Evolutionary conservation across 23 red algal genomes (phyloP), one percentile per base, ranked within the genome.

Genomic region (Agarophyton chilense): DNA sequence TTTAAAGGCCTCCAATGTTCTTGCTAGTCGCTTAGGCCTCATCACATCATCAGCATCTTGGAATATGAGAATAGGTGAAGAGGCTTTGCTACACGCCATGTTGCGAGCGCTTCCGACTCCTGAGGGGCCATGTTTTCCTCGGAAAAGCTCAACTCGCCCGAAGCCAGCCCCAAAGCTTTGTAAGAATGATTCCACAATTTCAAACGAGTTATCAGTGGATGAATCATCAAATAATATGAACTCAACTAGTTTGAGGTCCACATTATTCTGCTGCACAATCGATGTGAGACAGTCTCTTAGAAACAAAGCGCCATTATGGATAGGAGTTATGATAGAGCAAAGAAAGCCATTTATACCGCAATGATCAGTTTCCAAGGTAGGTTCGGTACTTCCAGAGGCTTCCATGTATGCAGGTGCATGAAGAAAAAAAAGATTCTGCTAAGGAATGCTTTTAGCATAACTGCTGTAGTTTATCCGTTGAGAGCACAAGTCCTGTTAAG

Each of bases 31-130:
- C 33, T 19, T 34, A 18, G 89, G 89, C 8, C 52, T 54, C 75
- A 82, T 82, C 45, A 92, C 61, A 42, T 92, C 89, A 42, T 92
- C 89, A 51, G 89, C 62, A 52, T 92, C 89, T 18, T 47, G 47
- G 46, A 92, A 92, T 18, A 92, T 17, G 9, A 92, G 89, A 38
- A 92, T 57, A n/a, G 64, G 14, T 18, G 65, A 77, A 12, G 65
- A 76, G 2, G 89, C 58, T 24, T 52, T 40, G 18, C 46, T 18
- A 29, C 78, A 79, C 22, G 89, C 89, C 62, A 10, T 61, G 65
- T 92, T 92, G 44, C 89, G 89, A 28, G 89, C 77, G 26, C 32
- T 73, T 19, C 89, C 89, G n/a, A 61, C 51, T 70, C 82, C 82
- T 3, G 29, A 63, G 2, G 82, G 82, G 11, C 61, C 65, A 71